Evolutionary conservation across 2,329 filamentous ascomycete genomes (phyloP), one percentile per base, ranked within the genome.

Genomic region (Aspergillus transmontanensis): DNA sequence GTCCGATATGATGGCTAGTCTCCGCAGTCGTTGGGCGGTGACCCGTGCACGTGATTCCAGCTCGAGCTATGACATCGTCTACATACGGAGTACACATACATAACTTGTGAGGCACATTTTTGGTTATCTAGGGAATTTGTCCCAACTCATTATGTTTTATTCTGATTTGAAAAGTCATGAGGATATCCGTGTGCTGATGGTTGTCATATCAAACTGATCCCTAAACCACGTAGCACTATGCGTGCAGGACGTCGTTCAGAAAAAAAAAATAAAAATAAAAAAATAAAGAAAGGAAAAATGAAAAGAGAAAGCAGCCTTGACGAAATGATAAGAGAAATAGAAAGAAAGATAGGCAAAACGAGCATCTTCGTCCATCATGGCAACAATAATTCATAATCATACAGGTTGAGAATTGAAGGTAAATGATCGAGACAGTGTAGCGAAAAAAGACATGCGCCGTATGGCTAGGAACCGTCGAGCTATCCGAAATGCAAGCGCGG

Each of bases 301-400:
- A 36, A 54, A 39, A 46, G 5, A 11, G 7, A 58, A 51, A 26
- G 43, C 36, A 41, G 16, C 6, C 16, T 41, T 41, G 16, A 9
- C 28, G 19, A 54, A 32, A 41, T 36, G 36, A 41, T 41, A 19
- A 41, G 36, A 41, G 36, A 41, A 7, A 41, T 19, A 19, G 16
- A 41, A 48, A 48, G 12, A 16, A 26, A 48, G 21, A 48, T 26
- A 23, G 48, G 16, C 16, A 51, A 51, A 51, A n/a, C 19, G 16
- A 28, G 28, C 55, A 45, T 57, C 45, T 48, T 58, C 58, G 43
- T 61, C 60, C 54, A 30, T 61, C 48, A 53, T 61, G 26, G 16
- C 28, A 32, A 51, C 46, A 32, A n/a, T 51, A 57, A 46, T 57
- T 63, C 61, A 30, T 63, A 63, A 56, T 63, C 58, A 63, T 63